A percentile compares a stretch with the other conserved stretches of the same genome.
Conservation (phyloP, 192 early-diverging fungal genomes). For the Lobosporangium transversale region DNA sequence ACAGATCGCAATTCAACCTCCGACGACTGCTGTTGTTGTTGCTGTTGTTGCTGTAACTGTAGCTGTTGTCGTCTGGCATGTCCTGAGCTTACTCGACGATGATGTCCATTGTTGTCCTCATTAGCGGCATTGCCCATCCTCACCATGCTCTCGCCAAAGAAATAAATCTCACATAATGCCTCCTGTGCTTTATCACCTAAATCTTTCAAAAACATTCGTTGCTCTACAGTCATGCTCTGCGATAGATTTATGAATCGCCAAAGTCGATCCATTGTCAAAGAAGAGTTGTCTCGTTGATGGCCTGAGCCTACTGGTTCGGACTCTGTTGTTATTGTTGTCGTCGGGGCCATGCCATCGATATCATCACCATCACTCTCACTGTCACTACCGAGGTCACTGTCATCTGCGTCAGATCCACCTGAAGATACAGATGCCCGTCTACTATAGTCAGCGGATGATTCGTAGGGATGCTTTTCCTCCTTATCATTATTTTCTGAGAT, state of each 20-base stretch:
- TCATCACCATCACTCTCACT: neutral
- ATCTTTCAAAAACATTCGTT: conserved; percentile 1
- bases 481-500: no score
- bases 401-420: conserved; percentile 16
- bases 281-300: neutral
- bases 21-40: neutral
- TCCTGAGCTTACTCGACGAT: conserved; percentile 12
- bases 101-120: neutral
- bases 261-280: neutral
- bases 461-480: no score
- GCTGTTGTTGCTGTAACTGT: neutral
- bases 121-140: no score
- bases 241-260: no score
- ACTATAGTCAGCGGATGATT: neutral
- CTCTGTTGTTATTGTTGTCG: no score
- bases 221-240: no score
- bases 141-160: conserved; percentile 11
- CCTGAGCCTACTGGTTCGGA: no score
- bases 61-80: neutral
- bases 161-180: conserved; percentile 8
- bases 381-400: conserved; percentile 3
- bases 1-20: conserved; percentile 25
- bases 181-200: conserved; percentile 13
- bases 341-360: no score
- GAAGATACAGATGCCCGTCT: conserved; percentile 21